Evolutionary conservation across 169 alveolate genomes (phyloP).

Genomic region (Babesia ovis): DNA sequence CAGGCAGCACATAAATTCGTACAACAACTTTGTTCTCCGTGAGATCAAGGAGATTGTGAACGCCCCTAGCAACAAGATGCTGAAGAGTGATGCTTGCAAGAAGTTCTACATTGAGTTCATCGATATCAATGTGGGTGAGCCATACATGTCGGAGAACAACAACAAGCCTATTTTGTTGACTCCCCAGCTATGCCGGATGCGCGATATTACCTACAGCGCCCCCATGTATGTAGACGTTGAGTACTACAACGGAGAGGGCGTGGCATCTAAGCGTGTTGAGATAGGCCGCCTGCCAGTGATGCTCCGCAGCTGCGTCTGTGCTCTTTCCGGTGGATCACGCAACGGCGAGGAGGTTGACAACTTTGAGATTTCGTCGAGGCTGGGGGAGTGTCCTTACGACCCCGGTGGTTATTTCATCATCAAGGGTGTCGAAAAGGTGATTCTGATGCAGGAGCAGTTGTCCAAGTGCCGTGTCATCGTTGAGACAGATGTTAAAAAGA

Average conservation of each 20-base stretch:
- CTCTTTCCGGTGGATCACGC: constrained; percentile 67
- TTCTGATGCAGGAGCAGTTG: constrained; percentile 98
- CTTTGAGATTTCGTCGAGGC: constrained; percentile 63
- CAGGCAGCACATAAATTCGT: constrained; percentile 93
- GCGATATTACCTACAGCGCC: constrained; percentile 97
- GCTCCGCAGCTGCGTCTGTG: constrained; percentile 92
- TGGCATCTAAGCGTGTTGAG: constrained; percentile 83
- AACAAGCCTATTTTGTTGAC: constrained; percentile 79
- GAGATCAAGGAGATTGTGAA: constrained; percentile 90
- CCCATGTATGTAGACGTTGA: constrained; percentile 95
- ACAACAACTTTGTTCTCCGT: constrained; percentile 88
- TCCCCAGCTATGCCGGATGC: constrained; percentile 96
- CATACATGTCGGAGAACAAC: constrained; percentile 85
- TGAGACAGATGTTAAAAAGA: constrained; percentile 92
- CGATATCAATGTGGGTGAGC: constrained; percentile 88
- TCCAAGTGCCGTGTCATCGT: constrained; percentile 97
- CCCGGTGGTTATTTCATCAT: constrained; percentile 99
- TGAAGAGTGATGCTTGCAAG: constrained; percentile 86
- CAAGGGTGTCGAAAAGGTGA: constrained; percentile 97
- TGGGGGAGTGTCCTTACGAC: constrained; percentile 91
- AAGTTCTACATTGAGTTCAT: constrained; percentile 83
- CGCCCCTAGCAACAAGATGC: constrained; percentile 87
- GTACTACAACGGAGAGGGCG: constrained; percentile 90
- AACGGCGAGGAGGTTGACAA: constrained; percentile 5
- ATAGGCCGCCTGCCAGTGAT: constrained; percentile 97